Conservation (phyloP, 2,329 filamentous ascomycete genomes). For the Microsporum canis region DNA sequence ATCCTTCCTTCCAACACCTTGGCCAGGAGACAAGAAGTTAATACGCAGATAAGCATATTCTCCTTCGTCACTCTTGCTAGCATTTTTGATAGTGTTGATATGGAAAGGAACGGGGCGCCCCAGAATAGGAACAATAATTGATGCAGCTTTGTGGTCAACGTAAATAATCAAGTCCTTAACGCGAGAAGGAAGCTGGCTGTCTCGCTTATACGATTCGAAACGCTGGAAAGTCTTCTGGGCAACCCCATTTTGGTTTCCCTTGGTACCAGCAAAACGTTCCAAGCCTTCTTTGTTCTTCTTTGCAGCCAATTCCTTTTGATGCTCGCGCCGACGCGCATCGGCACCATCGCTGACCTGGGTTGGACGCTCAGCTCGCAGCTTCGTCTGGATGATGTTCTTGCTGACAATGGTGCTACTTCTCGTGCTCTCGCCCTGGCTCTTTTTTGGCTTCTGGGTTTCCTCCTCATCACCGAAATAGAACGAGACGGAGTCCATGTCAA, state of each 20-base stretch:
- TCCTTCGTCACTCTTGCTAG: constrained; percentile 91
- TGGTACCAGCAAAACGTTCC: constrained; percentile 73
- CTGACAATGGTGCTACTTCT: constrained; percentile 78
- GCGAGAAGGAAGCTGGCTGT: constrained; percentile 77
- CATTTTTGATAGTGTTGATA: constrained; percentile 97
- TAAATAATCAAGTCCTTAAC: constrained; percentile 80
- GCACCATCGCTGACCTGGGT: constrained; percentile 81
- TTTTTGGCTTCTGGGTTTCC: constrained; percentile 63
- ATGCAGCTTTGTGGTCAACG: constrained; percentile 80
- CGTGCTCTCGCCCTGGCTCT: constrained; percentile 72
- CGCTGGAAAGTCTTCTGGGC: constrained; percentile 97
- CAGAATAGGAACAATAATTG: constrained; percentile 91
- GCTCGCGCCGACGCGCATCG: constrained; percentile 73
- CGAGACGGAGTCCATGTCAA: constrained; percentile 84
- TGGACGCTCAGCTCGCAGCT: constrained; percentile 80
- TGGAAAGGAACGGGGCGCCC: constrained; percentile 95
- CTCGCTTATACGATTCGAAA: constrained; percentile 97
- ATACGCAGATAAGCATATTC: constrained; percentile 90
- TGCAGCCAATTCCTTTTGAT: constrained; percentile 76
- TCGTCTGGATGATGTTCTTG: constrained; percentile 90
- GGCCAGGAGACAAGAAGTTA: constrained; percentile 93
- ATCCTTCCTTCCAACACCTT: constrained; percentile 93
- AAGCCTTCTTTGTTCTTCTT: constrained; percentile 89
- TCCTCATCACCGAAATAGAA: constrained; percentile 99
- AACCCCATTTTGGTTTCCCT: constrained; percentile 73